Conservation (phyloP, 768 basidiomycete genomes). For the Serendipita sp. region DNA sequence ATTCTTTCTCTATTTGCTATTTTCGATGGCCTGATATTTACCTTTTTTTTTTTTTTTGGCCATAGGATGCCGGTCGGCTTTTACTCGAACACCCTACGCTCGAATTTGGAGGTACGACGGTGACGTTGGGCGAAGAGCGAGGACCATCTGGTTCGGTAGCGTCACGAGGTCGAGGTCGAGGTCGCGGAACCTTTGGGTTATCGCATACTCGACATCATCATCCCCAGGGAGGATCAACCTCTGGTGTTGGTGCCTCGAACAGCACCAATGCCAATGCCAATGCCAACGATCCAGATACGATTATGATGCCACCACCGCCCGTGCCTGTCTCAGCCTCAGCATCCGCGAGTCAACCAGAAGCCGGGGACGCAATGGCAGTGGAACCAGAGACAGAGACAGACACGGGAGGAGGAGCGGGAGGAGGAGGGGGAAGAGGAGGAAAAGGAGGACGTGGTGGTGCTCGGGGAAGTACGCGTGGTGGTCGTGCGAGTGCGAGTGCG, state of each 20-base stretch:
- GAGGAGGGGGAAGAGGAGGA: background rate
- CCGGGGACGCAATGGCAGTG: too few species aligned
- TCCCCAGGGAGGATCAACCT: too few species aligned
- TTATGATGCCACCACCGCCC: background rate
- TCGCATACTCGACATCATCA: background rate
- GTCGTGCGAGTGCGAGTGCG: background rate
- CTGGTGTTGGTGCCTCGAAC: too few species aligned
- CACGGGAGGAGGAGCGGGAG: background rate
- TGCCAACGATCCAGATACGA: too few species aligned
- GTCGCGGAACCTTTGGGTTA: background rate
- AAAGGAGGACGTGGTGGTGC: background rate
- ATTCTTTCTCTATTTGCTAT: background rate
- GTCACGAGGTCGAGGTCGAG: background rate
- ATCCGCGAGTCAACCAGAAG: too few species aligned
- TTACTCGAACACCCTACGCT: constrained; percentile 57
- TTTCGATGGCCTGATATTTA: background rate
- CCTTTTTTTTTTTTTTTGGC: too few species aligned
- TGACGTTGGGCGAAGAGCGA: constrained; percentile 43
- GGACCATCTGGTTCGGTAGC: background rate
- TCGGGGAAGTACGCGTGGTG: too few species aligned
- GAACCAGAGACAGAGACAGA: background rate
- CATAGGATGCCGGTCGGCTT: constrained; percentile 69
- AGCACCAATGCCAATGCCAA: too few species aligned
- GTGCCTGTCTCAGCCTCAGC: background rate
- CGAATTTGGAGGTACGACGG: constrained; percentile 41